Percentiles rank a stretch among this genome's conserved stretches.
These are phyloP conservation scores for Pisolithus sp. DNA, from an alignment of 768 basidiomycete species.

Conservation along the genomic window DNA sequence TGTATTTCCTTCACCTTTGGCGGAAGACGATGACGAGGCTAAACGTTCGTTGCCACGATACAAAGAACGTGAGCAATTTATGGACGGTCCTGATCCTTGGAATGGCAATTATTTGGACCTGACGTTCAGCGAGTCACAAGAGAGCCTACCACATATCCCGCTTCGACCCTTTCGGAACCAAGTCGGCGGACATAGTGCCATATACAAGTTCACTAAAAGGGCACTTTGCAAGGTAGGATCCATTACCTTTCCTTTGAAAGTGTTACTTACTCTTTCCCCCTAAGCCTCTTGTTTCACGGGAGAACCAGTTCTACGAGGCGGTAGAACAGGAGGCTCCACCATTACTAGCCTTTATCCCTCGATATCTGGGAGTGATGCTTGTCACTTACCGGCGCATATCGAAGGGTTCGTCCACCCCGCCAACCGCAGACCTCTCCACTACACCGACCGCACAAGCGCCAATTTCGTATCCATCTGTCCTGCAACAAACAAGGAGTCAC, in stretches of 20 bases:
- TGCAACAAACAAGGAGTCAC: conserved; percentile 24
- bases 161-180: conserved; percentile 94
- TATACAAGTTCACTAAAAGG: conserved; percentile 96
- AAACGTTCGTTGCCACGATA: neutral
- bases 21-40: conserved; percentile 13
- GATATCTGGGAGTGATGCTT: conserved; percentile 97
- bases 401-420: conserved; percentile 29
- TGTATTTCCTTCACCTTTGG: conserved; percentile 12
- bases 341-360: conserved; percentile 89
- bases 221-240: conserved; percentile 93
- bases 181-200: conserved; percentile 94
- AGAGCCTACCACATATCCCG: conserved; percentile 79
- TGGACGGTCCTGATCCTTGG: conserved; percentile 14
- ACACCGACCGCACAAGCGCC: conserved; percentile 11
- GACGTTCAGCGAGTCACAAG: conserved; percentile 44
- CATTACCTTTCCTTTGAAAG: neutral
- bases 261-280: neutral
- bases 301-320: conserved; percentile 96
- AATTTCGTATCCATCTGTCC: conserved; percentile 18
- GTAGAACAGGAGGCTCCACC: conserved; percentile 93
- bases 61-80: conserved; percentile 15
- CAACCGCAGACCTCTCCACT: conserved; percentile 11
- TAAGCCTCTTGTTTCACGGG: conserved; percentile 92
- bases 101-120: conserved; percentile 32
- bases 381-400: conserved; percentile 87